These are phyloP conservation scores for Brassica cretica DNA, from an alignment of 345 rosid species.

Conservation along the genomic window DNA sequence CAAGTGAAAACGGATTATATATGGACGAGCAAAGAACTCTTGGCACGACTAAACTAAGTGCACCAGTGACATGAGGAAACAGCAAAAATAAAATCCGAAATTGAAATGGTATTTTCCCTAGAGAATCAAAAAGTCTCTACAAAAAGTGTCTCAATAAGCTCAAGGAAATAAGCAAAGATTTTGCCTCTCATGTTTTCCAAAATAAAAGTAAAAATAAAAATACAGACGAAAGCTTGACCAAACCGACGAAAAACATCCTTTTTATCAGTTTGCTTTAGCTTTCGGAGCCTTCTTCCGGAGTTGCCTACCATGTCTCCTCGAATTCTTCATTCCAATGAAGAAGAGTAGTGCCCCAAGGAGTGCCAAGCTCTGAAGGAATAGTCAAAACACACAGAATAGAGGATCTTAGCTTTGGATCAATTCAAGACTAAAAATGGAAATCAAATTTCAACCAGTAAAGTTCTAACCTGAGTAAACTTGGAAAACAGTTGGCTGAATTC, in stretches of 20 bases:
- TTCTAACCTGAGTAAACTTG: slow-evolving; percentile 63
- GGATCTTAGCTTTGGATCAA: slow-evolving; percentile 4
- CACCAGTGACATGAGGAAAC: background rate
- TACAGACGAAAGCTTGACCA: slow-evolving; percentile 22
- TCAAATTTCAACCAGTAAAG: background rate
- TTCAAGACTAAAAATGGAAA: background rate
- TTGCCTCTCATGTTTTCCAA: slow-evolving; percentile 17
- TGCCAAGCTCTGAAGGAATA: slow-evolving; percentile 58
- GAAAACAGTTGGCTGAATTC: slow-evolving; percentile 54
- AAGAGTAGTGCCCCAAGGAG: slow-evolving; percentile 69
- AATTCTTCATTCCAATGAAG: slow-evolving; percentile 79
- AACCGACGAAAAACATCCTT: slow-evolving; percentile 2
- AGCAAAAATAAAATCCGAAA: background rate
- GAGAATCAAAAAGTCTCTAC: slow-evolving; percentile 15
- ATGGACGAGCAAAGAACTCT: background rate
- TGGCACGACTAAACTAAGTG: background rate
- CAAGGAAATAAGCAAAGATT: background rate
- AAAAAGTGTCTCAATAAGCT: slow-evolving; percentile 2
- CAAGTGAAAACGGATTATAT: background rate
- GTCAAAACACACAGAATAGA: background rate
- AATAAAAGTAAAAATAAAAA: slow-evolving; percentile 5
- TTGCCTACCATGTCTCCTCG: slow-evolving; percentile 60
- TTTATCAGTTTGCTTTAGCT: slow-evolving; percentile 47
- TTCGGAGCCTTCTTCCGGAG: slow-evolving; percentile 61
- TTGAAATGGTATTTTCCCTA: slow-evolving; percentile 17